Base-by-base conservation (phyloP, 176 grass and related monocot genomes). In the Cocos nucifera region DNA sequence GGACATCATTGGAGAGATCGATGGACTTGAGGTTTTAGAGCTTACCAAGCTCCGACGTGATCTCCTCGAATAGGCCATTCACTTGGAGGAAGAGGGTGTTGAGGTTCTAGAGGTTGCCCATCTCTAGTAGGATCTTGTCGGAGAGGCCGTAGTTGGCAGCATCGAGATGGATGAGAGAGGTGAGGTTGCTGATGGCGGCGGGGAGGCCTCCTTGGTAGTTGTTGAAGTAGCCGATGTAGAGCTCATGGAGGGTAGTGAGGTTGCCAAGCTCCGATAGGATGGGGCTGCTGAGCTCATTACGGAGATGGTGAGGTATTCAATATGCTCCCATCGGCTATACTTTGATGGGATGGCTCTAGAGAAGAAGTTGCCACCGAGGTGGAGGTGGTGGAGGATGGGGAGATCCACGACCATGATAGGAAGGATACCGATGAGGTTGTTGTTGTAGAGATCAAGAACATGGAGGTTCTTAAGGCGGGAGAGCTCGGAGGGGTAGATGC, bases 301-400 rank as follows among this genome's bases (percentile, higher is more conserved):
- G 60, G 86, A 90, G 58, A 96, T 17, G 19, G 83, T 83, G 22
- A 96, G 80, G 67, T 80, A 87, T 65, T 78, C 65, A 24, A 96
- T 22, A 2, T 32, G 53, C 15, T 23, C 0, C 71, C 78, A 80
- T 0, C 67, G 18, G 20, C 91, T 86, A 59, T 84, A 83, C 21
- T 80, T 81, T 18, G 57, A 59, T 3, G 90, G 90, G 5, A 95
- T 86, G 66, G 70, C 50, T 15, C 90, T 82, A 17, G 67, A 74
- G 67, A 95, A 86, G 69, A 61, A 78, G 75, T 95, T 95, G 28
- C 82, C 80, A 1, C 82, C 83, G 56, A 95, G 82, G 58, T 95
- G 82, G 1, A 95, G 70, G 58, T 75, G 80, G 20, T 64, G 74
- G 65, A 95, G 86, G 75, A 50, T 9, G 17, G 67, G 64, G 59